phyloP scores from a whole-genome alignment of 225 moss, liverwort and hornwort genomes.

The Ulota crispa region DNA sequence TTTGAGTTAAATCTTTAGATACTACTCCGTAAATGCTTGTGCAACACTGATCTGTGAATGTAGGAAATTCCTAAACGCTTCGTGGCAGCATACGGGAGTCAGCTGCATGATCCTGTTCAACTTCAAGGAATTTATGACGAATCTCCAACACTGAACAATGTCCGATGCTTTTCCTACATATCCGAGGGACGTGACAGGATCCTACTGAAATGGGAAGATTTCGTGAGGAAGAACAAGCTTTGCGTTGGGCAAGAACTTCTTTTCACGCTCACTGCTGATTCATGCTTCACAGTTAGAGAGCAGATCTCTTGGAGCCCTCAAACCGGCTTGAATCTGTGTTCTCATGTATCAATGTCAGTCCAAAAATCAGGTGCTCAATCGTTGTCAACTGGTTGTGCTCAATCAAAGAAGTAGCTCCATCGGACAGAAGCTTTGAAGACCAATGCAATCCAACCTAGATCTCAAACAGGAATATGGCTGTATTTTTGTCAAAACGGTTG shows the following conservation, averaged over 20 bases:
- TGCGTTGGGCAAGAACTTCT: conserved; percentile 29
- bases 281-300: conserved; percentile 27
- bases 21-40: neutral
- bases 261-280: conserved; percentile 31
- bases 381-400: neutral
- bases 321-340: conserved; percentile 9
- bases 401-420: neutral
- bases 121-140: conserved; percentile 30
- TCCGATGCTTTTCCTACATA: conserved; percentile 12
- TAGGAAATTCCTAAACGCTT: conserved; percentile 34
- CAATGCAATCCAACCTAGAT: neutral
- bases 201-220: conserved; percentile 23
- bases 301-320: conserved; percentile 29
- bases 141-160: conserved; percentile 1
- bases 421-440: neutral
- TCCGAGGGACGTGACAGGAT: neutral
- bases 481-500: neutral
- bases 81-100: neutral
- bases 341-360: neutral
- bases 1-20: too few species aligned
- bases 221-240: conserved; percentile 17
- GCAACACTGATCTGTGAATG: neutral
- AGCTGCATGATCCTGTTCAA: conserved; percentile 22
- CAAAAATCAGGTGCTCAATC: neutral
- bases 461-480: neutral